phyloP scores from a whole-genome alignment of 2,329 filamentous ascomycete genomes.

The Fusarium sp. region DNA sequence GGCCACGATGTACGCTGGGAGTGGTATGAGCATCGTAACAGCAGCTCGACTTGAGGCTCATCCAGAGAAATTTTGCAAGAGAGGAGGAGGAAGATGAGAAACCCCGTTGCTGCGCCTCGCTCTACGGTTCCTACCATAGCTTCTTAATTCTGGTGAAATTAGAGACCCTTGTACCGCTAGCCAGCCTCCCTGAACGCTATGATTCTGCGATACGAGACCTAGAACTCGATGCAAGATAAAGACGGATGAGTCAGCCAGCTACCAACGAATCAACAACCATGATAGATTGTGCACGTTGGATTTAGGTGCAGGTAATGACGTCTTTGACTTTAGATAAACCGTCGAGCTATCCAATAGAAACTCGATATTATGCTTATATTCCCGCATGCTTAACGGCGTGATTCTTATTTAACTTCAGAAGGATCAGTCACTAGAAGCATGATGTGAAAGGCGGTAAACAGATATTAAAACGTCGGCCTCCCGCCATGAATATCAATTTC shows the following conservation, averaged over 20 bases:
- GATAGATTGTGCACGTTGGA: neutral
- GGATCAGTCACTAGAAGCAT: neutral
- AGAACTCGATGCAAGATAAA: neutral
- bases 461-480: no score
- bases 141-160: neutral
- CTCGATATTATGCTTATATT: neutral
- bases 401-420: neutral
- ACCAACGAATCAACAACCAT: neutral
- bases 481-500: no score
- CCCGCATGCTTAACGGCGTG: neutral
- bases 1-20: rapidly evolving
- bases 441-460: neutral
- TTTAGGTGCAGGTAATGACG: slow-evolving; percentile 10
- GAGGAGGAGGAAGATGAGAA: neutral
- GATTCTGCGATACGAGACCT: neutral
- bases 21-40: rapidly evolving
- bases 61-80: neutral
- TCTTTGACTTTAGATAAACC: neutral
- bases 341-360: neutral
- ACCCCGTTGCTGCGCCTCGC: neutral
- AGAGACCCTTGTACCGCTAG: slow-evolving; percentile 5
- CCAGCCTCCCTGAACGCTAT: neutral
- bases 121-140: neutral
- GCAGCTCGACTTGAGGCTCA: rapidly evolving
- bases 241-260: neutral